phyloP scores from a whole-genome alignment of 306 rosid species.

The Gynostemma pentaphyllum region DNA sequence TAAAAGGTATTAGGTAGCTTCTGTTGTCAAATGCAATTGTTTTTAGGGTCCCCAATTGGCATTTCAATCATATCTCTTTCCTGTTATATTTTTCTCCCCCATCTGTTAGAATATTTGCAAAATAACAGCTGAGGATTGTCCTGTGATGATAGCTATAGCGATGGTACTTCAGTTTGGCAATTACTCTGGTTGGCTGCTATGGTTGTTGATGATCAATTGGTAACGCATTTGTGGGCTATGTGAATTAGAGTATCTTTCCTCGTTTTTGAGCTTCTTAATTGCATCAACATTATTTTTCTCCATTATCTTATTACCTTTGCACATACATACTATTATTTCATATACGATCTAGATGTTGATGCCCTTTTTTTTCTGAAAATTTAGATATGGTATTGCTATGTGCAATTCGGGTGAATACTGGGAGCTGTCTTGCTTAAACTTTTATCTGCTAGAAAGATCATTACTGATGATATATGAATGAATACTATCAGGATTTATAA shows the following conservation, averaged over 20 bases:
- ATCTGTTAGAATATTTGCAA: neutral
- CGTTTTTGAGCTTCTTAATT: neutral
- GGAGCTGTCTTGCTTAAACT: neutral
- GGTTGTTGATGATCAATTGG: neutral
- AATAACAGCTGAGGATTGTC: neutral
- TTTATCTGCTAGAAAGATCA: neutral
- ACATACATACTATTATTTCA: neutral
- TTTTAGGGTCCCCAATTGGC: neutral
- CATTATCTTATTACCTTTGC: neutral
- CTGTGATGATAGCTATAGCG: neutral
- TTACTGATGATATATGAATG: no score
- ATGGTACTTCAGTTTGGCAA: neutral
- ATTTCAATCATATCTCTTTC: neutral
- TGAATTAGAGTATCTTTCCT: neutral
- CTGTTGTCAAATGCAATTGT: neutral
- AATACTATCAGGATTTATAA: no score
- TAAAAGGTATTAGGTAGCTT: neutral
- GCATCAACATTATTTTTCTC: neutral
- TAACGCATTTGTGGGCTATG: neutral
- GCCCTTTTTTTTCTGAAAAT: no score
- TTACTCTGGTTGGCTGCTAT: neutral
- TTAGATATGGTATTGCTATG: no score
- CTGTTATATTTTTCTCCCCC: no score
- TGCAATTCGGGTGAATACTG: no score
- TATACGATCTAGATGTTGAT: no score